Evolutionary conservation across 257 asterid species (phyloP), one percentile per base, ranked within the genome.

Genomic region (Solanum microdontum): DNA sequence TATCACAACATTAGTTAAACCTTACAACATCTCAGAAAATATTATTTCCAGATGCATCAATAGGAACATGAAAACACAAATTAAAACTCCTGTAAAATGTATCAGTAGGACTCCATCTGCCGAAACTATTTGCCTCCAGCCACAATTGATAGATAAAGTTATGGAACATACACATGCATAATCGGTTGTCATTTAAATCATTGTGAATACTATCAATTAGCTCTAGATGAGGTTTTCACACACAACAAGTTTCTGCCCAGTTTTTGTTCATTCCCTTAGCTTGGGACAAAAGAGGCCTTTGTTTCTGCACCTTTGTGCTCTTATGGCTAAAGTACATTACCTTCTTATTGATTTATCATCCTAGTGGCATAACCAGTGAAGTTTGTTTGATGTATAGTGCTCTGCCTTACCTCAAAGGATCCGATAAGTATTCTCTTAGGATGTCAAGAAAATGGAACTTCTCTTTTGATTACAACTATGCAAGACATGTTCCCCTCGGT

Each of bases 381-480:
- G 95, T 95, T 21, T 98, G 98, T 62, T 87, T 96, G 88, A 94
- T 97, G 33, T 95, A 93, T 77, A 83, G 77, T 7, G 93, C 96
- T 45, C 87, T 97, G 88, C 98, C 98, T 64, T 94, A 88, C 86
- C 68, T 95, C 91, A 94, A 86, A 95, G 93, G 90, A 89, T 45
- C 2, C 17, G 10, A 23, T 23, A 97, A 92, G 51, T 97, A 91
- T 88, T 90, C 95, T 80, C 1, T 95, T n/a, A 84, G 92, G 91
- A 93, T 95, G 99, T 98, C 99, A n/a, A 97, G 95, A 89, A 89
- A 85, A 87, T 93, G 90, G 94, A 97, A 97, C 91, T 93, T 89
- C 86, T 92, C 96, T 32, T 95, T 95, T 32, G 99, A 97, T 92
- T 94, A 94, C 90, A 93, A 91, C 48, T 94, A 91, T 58, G 88